Conservation (phyloP, 768 basidiomycete species). For the Dendrothele bispora region DNA sequence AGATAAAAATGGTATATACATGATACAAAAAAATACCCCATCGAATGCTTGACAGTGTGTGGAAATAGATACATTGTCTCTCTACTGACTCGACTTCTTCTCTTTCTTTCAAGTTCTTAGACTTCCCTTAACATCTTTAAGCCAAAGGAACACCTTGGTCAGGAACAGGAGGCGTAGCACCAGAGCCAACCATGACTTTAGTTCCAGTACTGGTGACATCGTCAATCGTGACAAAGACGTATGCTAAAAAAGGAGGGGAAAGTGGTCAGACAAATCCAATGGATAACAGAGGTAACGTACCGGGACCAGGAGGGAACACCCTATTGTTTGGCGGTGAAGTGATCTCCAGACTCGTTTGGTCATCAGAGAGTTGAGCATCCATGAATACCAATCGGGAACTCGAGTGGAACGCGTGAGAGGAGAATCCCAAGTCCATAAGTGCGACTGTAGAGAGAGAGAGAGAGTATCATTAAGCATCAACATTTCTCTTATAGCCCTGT, state of each 20-base stretch:
- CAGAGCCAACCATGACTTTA: conserved; percentile 15
- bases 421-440: conserved; percentile 35
- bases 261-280: neutral
- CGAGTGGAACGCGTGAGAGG: conserved; percentile 35
- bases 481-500: too few relatives aligned
- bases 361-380: conserved; percentile 24
- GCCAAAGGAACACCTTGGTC: conserved; percentile 10
- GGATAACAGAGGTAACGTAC: conserved; percentile 8
- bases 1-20: too few relatives aligned
- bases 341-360: conserved; percentile 28
- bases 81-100: too few relatives aligned
- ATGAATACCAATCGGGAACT: conserved; percentile 33
- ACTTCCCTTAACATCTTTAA: too few relatives aligned
- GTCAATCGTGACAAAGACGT: conserved; percentile 15
- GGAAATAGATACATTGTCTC: too few relatives aligned
- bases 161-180: conserved; percentile 13
- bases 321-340: conserved; percentile 35
- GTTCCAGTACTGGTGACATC: conserved; percentile 14
- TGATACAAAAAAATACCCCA: too few relatives aligned
- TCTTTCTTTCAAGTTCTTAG: too few relatives aligned
- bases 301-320: conserved; percentile 33
- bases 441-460: conserved; percentile 20
- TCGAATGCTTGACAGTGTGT: too few relatives aligned
- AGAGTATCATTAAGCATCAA: too few relatives aligned
- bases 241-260: neutral